Evolutionary conservation across 2,329 filamentous ascomycete species (phyloP).

Genomic region (Plectosphaerella plurivora): DNA sequence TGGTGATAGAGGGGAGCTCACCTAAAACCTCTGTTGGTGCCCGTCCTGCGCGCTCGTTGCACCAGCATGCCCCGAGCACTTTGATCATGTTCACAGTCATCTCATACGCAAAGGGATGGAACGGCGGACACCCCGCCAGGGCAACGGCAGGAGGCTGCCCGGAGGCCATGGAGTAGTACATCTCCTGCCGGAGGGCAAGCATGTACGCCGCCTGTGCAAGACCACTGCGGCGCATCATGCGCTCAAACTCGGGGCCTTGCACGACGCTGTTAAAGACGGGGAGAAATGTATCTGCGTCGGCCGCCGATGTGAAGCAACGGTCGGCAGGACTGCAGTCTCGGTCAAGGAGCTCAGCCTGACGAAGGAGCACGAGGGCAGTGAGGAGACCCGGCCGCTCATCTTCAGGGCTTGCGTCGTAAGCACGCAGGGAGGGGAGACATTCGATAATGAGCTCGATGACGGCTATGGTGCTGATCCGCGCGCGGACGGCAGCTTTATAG

Average conservation of each 20-base stretch:
- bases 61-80: neutral
- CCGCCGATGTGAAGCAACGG: neutral
- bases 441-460: neutral
- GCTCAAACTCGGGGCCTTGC: neutral
- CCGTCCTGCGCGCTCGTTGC: neutral
- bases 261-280: neutral
- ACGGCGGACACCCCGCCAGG: neutral
- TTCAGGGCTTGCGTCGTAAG: neutral
- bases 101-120: neutral
- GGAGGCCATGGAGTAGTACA: constrained; percentile 24
- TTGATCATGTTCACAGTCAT: neutral
- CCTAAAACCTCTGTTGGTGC: too few relatives aligned
- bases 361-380: neutral
- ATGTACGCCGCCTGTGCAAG: constrained; percentile 4
- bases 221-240: neutral
- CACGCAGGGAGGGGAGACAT: neutral
- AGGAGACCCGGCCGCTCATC: neutral
- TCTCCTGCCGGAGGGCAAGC: constrained; percentile 5
- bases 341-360: neutral
- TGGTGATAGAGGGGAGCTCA: too few relatives aligned
- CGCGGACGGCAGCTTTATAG: neutral
- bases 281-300: neutral
- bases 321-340: neutral
- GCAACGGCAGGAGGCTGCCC: neutral
- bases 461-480: neutral